These are phyloP conservation scores for Biscogniauxia mediterranea DNA, from an alignment of 2,329 filamentous ascomycete genomes.

Conservation along the genomic window DNA sequence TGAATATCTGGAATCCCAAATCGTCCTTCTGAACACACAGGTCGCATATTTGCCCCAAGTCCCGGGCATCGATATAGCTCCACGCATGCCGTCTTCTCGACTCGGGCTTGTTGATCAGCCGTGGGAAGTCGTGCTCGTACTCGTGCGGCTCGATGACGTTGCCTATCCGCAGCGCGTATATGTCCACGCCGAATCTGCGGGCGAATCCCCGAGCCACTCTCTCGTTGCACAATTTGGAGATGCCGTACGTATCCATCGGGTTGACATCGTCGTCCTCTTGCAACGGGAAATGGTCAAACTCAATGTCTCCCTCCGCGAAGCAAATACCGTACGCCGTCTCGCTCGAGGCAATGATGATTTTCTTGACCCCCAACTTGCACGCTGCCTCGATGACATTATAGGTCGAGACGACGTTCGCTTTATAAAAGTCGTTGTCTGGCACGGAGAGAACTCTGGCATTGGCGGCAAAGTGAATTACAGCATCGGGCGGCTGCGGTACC, in stretches of 20 bases:
- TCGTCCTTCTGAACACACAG: slow-evolving; percentile 51
- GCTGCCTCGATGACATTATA: slow-evolving; percentile 65
- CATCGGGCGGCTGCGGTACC: slow-evolving; percentile 49
- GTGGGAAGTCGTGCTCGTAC: slow-evolving; percentile 52
- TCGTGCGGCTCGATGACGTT: slow-evolving; percentile 62
- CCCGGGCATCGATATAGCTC: slow-evolving; percentile 62
- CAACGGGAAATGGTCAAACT: slow-evolving; percentile 57
- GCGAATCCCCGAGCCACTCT: slow-evolving; percentile 56
- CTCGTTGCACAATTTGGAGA: slow-evolving; percentile 60
- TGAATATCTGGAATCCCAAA: slow-evolving; percentile 62
- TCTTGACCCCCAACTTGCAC: slow-evolving; percentile 59
- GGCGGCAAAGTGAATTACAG: slow-evolving; percentile 61
- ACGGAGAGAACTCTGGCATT: slow-evolving; percentile 60
- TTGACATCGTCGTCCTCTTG: slow-evolving; percentile 58
- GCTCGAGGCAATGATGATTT: slow-evolving; percentile 59
- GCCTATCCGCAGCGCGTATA: slow-evolving; percentile 60
- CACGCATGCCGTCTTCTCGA: slow-evolving; percentile 57
- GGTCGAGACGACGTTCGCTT: slow-evolving; percentile 51
- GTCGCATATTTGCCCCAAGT: slow-evolving; percentile 61
- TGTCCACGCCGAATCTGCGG: slow-evolving; percentile 53
- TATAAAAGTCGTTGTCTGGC: slow-evolving; percentile 59
- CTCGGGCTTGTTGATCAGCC: slow-evolving; percentile 48
- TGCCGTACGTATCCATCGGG: slow-evolving; percentile 61
- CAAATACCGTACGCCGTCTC: slow-evolving; percentile 62
- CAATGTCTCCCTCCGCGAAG: slow-evolving; percentile 56